Evolutionary conservation across 2,329 filamentous ascomycete genomes (phyloP).

Genomic region (Cordyceps tenuipes): DNA sequence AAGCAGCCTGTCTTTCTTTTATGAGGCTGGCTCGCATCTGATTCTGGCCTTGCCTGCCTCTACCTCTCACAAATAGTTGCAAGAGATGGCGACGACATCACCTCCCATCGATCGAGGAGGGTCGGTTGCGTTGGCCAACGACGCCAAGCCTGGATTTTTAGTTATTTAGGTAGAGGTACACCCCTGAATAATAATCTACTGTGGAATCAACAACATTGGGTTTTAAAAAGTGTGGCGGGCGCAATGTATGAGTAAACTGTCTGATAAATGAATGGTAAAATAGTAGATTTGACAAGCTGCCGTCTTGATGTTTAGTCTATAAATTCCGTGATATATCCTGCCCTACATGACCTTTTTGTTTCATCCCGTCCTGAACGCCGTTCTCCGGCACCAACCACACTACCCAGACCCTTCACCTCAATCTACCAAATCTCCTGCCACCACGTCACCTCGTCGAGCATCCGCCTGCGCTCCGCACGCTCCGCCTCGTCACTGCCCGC

Average conservation of each 20-base stretch:
- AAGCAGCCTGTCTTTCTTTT: background rate
- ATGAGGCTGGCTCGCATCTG: background rate
- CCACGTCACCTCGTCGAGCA: slow-evolving; percentile 31
- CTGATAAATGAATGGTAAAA: too few species aligned
- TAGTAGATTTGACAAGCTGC: too few species aligned
- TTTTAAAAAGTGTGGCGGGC: background rate
- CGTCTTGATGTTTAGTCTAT: background rate
- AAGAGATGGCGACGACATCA: background rate
- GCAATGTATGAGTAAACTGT: background rate
- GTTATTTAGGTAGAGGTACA: background rate
- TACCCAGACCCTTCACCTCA: background rate
- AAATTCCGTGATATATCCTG: background rate
- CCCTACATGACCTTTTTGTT: background rate
- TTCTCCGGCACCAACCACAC: background rate
- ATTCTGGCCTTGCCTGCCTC: background rate
- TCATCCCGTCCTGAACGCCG: background rate
- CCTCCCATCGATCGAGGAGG: too few species aligned
- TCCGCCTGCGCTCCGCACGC: slow-evolving; percentile 30
- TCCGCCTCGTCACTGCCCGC: slow-evolving; percentile 25
- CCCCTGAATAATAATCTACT: background rate
- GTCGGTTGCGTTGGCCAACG: too few species aligned
- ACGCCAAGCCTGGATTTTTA: background rate
- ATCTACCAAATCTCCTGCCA: slow-evolving; percentile 54
- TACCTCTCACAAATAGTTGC: background rate
- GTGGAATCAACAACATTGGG: background rate